phyloP scores from a whole-genome alignment of 2,329 filamentous ascomycete genomes.

The Aspergillus clavatus region DNA sequence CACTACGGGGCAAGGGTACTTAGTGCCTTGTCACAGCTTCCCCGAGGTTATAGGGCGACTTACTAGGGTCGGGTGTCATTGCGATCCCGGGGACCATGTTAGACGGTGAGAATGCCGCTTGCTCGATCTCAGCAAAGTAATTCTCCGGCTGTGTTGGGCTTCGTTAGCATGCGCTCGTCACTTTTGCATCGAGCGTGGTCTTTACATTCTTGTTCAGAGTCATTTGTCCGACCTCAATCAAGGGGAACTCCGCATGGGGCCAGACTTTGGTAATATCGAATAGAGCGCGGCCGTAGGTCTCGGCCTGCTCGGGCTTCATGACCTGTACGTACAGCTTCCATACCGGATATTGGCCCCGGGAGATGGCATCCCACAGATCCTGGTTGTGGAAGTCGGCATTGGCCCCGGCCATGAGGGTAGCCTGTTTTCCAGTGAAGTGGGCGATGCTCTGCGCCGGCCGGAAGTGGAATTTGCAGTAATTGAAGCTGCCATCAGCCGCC shows the following conservation, averaged over 20 bases:
- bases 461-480: conserved; percentile 59
- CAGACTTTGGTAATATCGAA: conserved; percentile 56
- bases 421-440: conserved; percentile 51
- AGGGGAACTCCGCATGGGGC: conserved; percentile 48
- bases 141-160: conserved; percentile 41
- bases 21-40: not conserved
- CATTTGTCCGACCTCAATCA: conserved; percentile 48
- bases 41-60: conserved; percentile 1
- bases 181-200: not conserved
- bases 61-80: conserved; percentile 56
- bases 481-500: conserved; percentile 46
- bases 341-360: conserved; percentile 52
- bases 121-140: conserved; percentile 64
- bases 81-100: conserved; percentile 61
- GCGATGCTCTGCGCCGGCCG: conserved; percentile 53
- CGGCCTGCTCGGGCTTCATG: conserved; percentile 50
- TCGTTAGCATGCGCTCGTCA: conserved; percentile 9
- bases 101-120: conserved; percentile 61
- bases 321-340: conserved; percentile 55
- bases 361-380: conserved; percentile 59
- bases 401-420: conserved; percentile 46
- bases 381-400: conserved; percentile 57
- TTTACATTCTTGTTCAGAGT: conserved; percentile 48
- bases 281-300: conserved; percentile 45
- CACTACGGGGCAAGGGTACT: conserved; percentile 33